Evolutionary conservation across 2,329 filamentous ascomycete genomes (phyloP), one percentile per base, ranked within the genome.

Genomic region (Ploettnerulaceae sp.): DNA sequence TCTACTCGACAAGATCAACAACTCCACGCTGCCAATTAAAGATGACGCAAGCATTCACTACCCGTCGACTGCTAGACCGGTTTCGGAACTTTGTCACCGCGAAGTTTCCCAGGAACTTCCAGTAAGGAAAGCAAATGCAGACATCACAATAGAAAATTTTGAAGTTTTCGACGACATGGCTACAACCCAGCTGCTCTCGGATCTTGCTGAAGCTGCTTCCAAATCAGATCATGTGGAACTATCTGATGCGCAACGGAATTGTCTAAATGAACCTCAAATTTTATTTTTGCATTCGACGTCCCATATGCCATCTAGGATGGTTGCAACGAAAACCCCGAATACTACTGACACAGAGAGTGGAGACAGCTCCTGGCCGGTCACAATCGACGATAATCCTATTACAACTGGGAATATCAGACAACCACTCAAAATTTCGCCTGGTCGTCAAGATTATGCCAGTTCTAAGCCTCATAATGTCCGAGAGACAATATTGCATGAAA

Each of bases 1-100:
- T 34, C 41, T 61, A 20, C 51, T 61, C 3, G 54, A 60, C 22
- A 48, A 49, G 20, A 46, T 56, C 17, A 48, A 52, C 25, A 58
- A 49, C 35, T 52, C 58, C 21, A 44, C 37, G 5, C 9, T 43
- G 24, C 49, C 31, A 33, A 28, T 35, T 12, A 41, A 26, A 8
- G 25, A 43, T 12, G 17, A 26, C 9, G 31, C 3, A 28, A 15
- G 32, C 18, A 20, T 25, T 18, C 14, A 41, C 25, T 31, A n/a
- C 5, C 45, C 48, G 11, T 28, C 17, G 21, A 25, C 28, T 20
- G 7, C 11, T 17, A 18, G 21, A 21, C 20, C 22, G 28, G 11
- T 28, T 34, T 26, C 31, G 11, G 25, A 15, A 15, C 2, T n/a
- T 32, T 26, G 12, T 39, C 25, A 15, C 28, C 28, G 35, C n/a